Base-by-base conservation (phyloP, 2,329 filamentous ascomycete species). In the Talaromyces sp. region DNA sequence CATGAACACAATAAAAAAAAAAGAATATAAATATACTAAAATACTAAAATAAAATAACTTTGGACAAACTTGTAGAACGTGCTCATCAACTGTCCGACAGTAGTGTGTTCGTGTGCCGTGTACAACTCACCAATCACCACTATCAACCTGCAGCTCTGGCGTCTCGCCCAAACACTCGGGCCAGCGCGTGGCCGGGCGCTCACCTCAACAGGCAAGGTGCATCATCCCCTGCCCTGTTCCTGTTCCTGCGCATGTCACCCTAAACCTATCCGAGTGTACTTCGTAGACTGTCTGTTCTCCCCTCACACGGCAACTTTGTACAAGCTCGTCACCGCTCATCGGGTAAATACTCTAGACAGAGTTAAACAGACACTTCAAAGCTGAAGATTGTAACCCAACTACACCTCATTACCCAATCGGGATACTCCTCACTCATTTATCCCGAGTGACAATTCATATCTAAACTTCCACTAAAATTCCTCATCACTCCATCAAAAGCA, bases 191-290 rank as follows among this genome's bases (percentile, higher is more conserved):
- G 47, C 51, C 56, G 49, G 47, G 36, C 46, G 43, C 16, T 46
- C 58, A 30, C 58, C 55, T 42, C 32, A 60, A 52, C 42, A 32
- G 57, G 57, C 24, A 47, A 54, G 52, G 57, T 27, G 24, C 24
- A 27, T 54, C 53, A 36, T 32, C 9, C 41, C 36, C 16, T 32
- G 14, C 42, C 42, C 29, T 17, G 29, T 24, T 43, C 30, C 19
- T 43, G 37, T 51, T 51, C 45, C 39, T 52, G 49, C 40, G 10
- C 16, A 19, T 46, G 45, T 51, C 45, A 52, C 54, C 47, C 11
- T 32, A 45, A 45, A 19, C 24, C 17, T 42, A 14, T 22, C 19
- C 19, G 54, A 59, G 52, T 57, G 9, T 45, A 19, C 35, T 43
- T 37, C 22, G 24, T 24, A 19, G 24, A 22, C 17, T 9, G 20